phyloP scores from a whole-genome alignment of 179 eudicot genomes.

The Silene noctiflora region DNA sequence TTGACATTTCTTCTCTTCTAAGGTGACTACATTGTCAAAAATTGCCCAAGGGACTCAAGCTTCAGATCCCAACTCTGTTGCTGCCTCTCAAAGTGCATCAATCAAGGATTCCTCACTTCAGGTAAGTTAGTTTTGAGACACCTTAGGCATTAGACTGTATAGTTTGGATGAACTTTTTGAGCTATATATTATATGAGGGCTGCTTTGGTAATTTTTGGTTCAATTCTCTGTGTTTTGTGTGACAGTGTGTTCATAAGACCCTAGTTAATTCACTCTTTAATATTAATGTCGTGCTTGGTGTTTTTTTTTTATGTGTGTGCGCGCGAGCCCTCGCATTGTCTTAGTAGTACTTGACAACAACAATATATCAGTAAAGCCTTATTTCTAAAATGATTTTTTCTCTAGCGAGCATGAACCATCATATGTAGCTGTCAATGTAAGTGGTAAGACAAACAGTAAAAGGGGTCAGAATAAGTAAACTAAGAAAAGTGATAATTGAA shows the following conservation, averaged over 20 bases:
- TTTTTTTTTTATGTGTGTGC: too few species aligned
- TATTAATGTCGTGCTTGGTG: too few species aligned
- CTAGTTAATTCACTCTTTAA: not conserved
- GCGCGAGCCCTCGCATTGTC: too few species aligned
- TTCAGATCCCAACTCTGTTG: conserved; percentile 72
- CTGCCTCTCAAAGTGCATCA: conserved; percentile 66
- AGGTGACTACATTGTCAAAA: conserved; percentile 77
- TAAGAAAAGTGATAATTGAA: not conserved
- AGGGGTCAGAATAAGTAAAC: not conserved
- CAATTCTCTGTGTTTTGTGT: not conserved
- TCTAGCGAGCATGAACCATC: too few species aligned
- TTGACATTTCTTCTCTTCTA: conserved; percentile 10
- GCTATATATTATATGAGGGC: not conserved
- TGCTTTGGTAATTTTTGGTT: not conserved
- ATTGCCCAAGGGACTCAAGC: conserved; percentile 88
- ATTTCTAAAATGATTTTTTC: too few species aligned
- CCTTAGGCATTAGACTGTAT: not conserved
- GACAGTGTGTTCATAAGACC: not conserved
- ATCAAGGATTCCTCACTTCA: conserved; percentile 90
- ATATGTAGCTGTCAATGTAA: too few species aligned
- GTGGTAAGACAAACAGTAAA: not conserved
- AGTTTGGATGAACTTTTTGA: conserved; percentile 1
- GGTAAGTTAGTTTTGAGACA: conserved; percentile 39
- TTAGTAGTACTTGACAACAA: too few species aligned
- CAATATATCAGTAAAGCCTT: too few species aligned